Conservation (phyloP, 345 rosid genomes). For the Populus tremula region DNA sequence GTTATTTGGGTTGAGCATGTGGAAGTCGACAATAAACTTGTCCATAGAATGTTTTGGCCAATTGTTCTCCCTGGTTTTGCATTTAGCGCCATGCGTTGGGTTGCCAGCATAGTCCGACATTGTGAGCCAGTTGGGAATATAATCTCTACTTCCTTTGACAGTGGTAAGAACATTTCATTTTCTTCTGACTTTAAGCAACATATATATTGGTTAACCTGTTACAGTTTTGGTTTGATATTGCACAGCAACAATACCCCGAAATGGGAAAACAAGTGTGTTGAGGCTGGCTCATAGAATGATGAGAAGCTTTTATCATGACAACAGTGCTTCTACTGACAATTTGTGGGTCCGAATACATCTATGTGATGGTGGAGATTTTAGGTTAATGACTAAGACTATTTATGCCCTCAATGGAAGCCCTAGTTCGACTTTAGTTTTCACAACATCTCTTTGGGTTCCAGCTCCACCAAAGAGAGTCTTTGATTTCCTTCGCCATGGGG, state of each 20-base stretch:
- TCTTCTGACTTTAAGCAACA: neutral
- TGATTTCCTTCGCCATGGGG: conserved; percentile 26
- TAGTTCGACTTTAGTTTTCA: conserved; percentile 23
- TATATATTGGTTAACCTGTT: too few species aligned
- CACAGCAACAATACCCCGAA: conserved; percentile 9
- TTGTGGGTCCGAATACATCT: conserved; percentile 34
- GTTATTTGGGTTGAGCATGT: conserved; percentile 58
- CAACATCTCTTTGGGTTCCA: conserved; percentile 35
- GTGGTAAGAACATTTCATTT: conserved; percentile 12
- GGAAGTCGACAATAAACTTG: conserved; percentile 35
- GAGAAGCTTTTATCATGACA: conserved; percentile 27
- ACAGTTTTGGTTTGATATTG: neutral
- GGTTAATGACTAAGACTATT: conserved; percentile 19
- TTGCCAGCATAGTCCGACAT: conserved; percentile 27
- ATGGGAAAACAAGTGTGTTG: conserved; percentile 35
- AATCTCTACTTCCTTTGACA: conserved; percentile 2
- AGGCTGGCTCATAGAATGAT: conserved; percentile 41
- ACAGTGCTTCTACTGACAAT: conserved; percentile 16
- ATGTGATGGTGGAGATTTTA: conserved; percentile 25
- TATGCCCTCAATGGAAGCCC: conserved; percentile 4
- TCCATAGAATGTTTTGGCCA: conserved; percentile 26
- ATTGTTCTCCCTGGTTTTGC: conserved; percentile 40
- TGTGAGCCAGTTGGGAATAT: conserved; percentile 27
- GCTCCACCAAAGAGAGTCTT: conserved; percentile 24
- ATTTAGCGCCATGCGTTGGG: conserved; percentile 57